A percentile compares a stretch with the other conserved stretches of the same genome.
Conservation (phyloP, 2,329 filamentous ascomycete genomes). For the Blumeriella jaapii region DNA sequence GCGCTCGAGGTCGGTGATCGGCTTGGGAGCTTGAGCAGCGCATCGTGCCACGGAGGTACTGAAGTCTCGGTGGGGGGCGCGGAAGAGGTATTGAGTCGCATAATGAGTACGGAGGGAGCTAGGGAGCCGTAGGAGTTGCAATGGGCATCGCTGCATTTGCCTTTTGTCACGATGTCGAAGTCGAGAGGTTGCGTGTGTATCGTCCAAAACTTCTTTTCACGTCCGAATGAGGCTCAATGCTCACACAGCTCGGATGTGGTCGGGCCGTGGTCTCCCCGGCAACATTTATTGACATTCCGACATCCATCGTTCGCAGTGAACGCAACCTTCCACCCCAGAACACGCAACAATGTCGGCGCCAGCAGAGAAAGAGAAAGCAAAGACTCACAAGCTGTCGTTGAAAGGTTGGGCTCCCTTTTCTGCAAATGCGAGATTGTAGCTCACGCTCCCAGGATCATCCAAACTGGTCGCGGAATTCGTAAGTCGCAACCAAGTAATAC, state of each 20-base stretch:
- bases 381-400: slow-evolving; percentile 87
- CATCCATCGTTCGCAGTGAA: not conserved
- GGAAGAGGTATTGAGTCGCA: slow-evolving; percentile 20
- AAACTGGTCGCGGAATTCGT: slow-evolving; percentile 95
- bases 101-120: slow-evolving; percentile 24
- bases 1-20: slow-evolving; percentile 35
- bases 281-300: too few species aligned
- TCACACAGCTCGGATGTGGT: too few species aligned
- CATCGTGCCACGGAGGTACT: slow-evolving; percentile 21
- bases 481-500: slow-evolving; percentile 35
- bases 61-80: slow-evolving; percentile 16
- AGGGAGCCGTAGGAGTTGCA: slow-evolving; percentile 26
- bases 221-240: too few species aligned
- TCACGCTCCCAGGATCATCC: slow-evolving; percentile 45
- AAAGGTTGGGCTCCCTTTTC: slow-evolving; percentile 49
- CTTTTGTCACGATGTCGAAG: slow-evolving; percentile 7
- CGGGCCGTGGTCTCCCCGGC: too few species aligned
- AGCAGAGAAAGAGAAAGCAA: slow-evolving; percentile 57
- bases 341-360: slow-evolving; percentile 22
- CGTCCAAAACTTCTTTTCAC: slow-evolving; percentile 10
- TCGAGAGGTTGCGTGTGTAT: not conserved
- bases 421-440: slow-evolving; percentile 9
- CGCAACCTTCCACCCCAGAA: not conserved
- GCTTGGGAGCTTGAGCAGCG: slow-evolving; percentile 25
- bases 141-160: slow-evolving; percentile 29